phyloP scores from a whole-genome alignment of 2,329 filamentous ascomycete species.

The Cladosporium austrohemisphaericum region DNA sequence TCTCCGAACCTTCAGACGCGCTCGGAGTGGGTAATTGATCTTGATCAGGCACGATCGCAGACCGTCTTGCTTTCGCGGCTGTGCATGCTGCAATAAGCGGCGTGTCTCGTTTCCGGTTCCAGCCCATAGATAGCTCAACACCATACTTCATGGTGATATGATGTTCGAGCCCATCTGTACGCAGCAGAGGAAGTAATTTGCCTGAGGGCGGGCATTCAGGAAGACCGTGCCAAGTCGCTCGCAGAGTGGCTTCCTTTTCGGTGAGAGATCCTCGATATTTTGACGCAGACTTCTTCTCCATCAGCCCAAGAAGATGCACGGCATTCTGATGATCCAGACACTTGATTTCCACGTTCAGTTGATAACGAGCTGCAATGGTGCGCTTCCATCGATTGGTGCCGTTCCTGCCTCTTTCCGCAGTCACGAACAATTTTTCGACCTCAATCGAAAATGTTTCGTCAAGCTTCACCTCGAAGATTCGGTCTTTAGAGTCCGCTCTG shows the following conservation, averaged over 20 bases:
- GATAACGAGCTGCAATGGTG: conserved; percentile 21
- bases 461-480: conserved; percentile 24
- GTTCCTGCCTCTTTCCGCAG: conserved; percentile 17
- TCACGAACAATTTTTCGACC: conserved; percentile 21
- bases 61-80: conserved; percentile 18
- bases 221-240: conserved; percentile 30
- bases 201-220: conserved; percentile 24
- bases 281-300: conserved; percentile 19
- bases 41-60: background rate
- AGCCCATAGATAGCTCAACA: conserved; percentile 27
- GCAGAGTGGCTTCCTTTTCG: conserved; percentile 23
- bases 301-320: conserved; percentile 27
- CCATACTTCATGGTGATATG: conserved; percentile 22
- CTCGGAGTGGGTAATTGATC: conserved; percentile 27
- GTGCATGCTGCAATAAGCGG: conserved; percentile 24
- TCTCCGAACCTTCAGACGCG: conserved; percentile 23
- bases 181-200: conserved; percentile 22
- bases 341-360: conserved; percentile 28
- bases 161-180: conserved; percentile 20
- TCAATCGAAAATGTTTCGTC: conserved; percentile 24
- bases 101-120: conserved; percentile 21
- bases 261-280: conserved; percentile 4
- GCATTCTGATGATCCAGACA: conserved; percentile 29
- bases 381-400: conserved; percentile 22
- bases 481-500: background rate